Conservation (phyloP, 1,284 basidiomycete species). For the Trichosporon coremiiforme region DNA sequence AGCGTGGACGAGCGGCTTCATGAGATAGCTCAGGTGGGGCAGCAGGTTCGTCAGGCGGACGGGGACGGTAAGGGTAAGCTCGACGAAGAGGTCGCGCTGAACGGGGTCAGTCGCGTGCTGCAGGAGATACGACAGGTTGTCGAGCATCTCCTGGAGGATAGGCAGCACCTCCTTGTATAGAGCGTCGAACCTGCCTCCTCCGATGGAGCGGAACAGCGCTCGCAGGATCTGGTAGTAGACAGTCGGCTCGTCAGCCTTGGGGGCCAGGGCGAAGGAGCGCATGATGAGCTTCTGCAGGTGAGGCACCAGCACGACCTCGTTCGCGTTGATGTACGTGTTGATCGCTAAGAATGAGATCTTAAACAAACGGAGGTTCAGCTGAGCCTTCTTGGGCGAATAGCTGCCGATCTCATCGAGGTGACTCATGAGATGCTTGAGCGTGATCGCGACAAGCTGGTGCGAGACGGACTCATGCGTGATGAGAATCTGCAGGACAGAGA, state of each 20-base stretch:
- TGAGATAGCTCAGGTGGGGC: conserved; percentile 92
- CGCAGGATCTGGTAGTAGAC: conserved; percentile 95
- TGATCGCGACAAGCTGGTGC: conserved; percentile 87
- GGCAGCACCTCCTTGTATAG: conserved; percentile 97
- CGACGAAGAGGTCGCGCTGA: conserved; percentile 88
- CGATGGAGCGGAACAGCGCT: conserved; percentile 93
- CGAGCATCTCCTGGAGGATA: conserved; percentile 93
- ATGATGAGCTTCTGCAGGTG: conserved; percentile 94
- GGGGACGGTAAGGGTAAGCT: conserved; percentile 96
- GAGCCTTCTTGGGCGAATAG: conserved; percentile 73
- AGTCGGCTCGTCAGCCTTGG: conserved; percentile 84
- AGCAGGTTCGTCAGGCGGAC: conserved; percentile 92
- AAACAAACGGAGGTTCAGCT: conserved; percentile 85
- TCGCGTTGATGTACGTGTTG: conserved; percentile 71
- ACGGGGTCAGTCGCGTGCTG: conserved; percentile 70
- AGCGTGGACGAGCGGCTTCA: conserved; percentile 94
- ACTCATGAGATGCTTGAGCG: conserved; percentile 83
- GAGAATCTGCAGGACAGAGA: conserved; percentile 85
- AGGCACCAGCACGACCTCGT: conserved; percentile 89
- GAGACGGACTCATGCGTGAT: conserved; percentile 81
- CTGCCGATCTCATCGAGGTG: conserved; percentile 82
- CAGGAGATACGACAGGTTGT: conserved; percentile 90
- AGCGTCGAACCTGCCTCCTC: conserved; percentile 93
- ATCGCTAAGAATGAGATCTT: conserved; percentile 96
- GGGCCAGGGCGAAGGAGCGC: conserved; percentile 93